A percentile compares a stretch with the other conserved stretches of the same genome.
Conservation (phyloP, 2,329 filamentous ascomycete species). For the Lasiodiplodia theobromae region DNA sequence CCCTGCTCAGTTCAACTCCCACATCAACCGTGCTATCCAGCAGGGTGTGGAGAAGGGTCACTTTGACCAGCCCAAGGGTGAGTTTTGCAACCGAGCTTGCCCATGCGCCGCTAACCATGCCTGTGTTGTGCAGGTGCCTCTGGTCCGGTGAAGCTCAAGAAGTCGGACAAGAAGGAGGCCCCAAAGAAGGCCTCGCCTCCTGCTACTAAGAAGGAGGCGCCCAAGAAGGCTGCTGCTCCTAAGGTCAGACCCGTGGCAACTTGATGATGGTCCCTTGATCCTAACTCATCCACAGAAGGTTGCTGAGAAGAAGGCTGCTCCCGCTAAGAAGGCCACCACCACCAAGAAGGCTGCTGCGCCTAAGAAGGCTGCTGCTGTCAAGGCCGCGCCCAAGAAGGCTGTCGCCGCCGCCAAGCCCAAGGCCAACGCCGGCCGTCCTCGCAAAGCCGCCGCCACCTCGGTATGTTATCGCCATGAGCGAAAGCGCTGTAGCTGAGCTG, state of each 20-base stretch:
- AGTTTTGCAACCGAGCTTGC: conserved; percentile 42
- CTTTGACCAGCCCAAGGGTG: conserved; percentile 92
- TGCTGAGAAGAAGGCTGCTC: conserved; percentile 52
- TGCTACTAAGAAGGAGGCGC: conserved; percentile 41
- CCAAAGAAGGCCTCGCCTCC: conserved; percentile 22
- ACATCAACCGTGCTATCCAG: conserved; percentile 87
- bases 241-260: conserved; percentile 29
- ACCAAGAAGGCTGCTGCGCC: conserved; percentile 43
- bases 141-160: conserved; percentile 89
- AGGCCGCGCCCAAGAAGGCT: conserved; percentile 43
- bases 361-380: conserved; percentile 56
- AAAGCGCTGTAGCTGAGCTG: neutral
- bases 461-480: conserved; percentile 10
- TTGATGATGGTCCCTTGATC: neutral
- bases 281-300: conserved; percentile 18
- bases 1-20: conserved; percentile 68
- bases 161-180: conserved; percentile 64
- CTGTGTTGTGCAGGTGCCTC: conserved; percentile 69
- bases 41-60: conserved; percentile 84
- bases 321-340: conserved; percentile 41
- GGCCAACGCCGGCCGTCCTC: conserved; percentile 55
- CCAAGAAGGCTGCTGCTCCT: conserved; percentile 27
- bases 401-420: conserved; percentile 48
- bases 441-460: conserved; percentile 48
- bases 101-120: neutral